A percentile compares a stretch with the other conserved stretches of the same genome.
Evolutionary conservation across 768 basidiomycete genomes (phyloP).

Genomic region (Leucocoprinus leucothites): DNA sequence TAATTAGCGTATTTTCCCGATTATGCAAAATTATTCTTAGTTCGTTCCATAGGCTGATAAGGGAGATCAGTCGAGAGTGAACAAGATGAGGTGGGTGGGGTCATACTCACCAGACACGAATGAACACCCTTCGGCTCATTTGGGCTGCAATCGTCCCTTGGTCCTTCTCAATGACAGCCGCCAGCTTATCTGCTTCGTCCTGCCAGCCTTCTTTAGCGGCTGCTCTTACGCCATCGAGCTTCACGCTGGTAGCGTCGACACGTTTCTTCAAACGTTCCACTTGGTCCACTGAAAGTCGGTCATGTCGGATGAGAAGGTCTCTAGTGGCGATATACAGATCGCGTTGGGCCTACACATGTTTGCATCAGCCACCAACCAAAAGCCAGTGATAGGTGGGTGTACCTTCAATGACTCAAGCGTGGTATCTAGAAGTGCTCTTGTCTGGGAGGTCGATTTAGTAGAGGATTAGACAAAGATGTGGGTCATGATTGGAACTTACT

Average conservation of each 20-base stretch:
- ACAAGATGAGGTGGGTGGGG: not conserved
- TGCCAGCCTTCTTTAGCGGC: conserved; percentile 82
- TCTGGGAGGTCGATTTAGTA: conserved; percentile 35
- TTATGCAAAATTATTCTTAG: conserved; percentile 91
- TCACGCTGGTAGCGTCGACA: conserved; percentile 70
- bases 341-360: conserved; percentile 39
- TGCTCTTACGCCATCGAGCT: conserved; percentile 70
- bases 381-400: conserved; percentile 8
- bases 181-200: conserved; percentile 76
- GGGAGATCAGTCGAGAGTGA: conserved; percentile 8
- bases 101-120: conserved; percentile 71
- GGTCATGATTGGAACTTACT: conserved; percentile 48
- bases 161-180: conserved; percentile 77
- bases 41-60: conserved; percentile 87
- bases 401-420: conserved; percentile 82
- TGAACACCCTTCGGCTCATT: conserved; percentile 79
- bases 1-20: conserved; percentile 79
- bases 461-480: not conserved
- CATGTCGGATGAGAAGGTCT: conserved; percentile 83
- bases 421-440: conserved; percentile 56
- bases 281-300: conserved; percentile 84
- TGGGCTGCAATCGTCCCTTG: conserved; percentile 75
- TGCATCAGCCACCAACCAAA: not conserved
- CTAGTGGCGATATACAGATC: conserved; percentile 86
- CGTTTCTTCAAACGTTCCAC: conserved; percentile 87